Base-by-base conservation (phyloP, 2,329 filamentous ascomycete species). In the Neofusicoccum kwambonambiense region DNA sequence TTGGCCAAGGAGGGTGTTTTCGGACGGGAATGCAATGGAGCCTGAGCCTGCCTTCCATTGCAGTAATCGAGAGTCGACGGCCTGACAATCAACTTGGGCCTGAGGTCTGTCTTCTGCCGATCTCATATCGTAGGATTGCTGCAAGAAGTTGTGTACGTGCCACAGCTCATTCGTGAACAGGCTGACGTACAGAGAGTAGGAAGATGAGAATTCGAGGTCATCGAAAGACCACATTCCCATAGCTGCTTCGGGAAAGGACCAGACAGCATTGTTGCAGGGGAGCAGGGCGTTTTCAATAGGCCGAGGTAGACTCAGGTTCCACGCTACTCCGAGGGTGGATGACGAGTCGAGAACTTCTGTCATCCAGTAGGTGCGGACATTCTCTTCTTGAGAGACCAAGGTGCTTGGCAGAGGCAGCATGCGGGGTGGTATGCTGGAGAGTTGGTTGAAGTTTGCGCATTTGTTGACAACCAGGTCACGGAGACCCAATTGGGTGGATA, bases 341-440 rank as follows among this genome's bases (percentile, higher is more conserved):
- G 75, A 72, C 34, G 71, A 71, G 57, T 77, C 75, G 3, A 77
- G 69, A 17, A 76, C 67, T 69, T 77, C 73, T 4, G 71, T 74
- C 75, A 77, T 77, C 75, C 76, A 77, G 64, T 75, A 77, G 34
- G 75, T 75, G 64, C 76, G 69, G 17, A 77, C 74, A 37, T 70
- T 69, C 64, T 76, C 76, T 68, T 78, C 75, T 35, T 71, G 70
- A 31, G 76, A 72, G 15, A 77, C 72, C 1, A 75, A 65, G 1
- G 73, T 73, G 13, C 69, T 68, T 9, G 73, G 74, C 9, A 70
- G 44, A 4, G 68, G 67, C 3, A 71, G 62, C 68, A 70, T 74
- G 13, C 72, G 69, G 13, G 71, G 72, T 17, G 72, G 70, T 4
- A 73, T 54, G 9, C 65, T 72, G 19, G 73, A 73, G 4, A 70